Conservation (phyloP, 371 early-diverging fungal genomes). For the Smittium mucronatum region DNA sequence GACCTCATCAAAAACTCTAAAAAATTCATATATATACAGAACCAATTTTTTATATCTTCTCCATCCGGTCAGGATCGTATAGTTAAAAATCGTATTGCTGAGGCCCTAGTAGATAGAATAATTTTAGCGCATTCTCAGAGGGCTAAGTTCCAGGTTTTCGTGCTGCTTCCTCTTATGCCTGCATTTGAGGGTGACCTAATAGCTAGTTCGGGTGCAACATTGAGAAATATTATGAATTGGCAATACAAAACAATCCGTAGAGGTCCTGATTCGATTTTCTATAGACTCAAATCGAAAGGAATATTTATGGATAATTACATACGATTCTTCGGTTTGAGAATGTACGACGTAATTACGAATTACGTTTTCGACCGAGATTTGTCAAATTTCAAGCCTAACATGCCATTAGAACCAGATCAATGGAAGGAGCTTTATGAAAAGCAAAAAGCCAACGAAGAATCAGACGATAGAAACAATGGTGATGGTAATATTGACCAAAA, state of each 20-base stretch:
- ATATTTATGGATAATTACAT: conserved; percentile 60
- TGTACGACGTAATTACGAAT: conserved; percentile 41
- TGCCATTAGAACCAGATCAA: neutral
- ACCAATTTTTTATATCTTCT: conserved; percentile 82
- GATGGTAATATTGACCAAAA: too few relatives aligned
- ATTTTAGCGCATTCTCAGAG: conserved; percentile 52
- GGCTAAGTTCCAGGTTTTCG: conserved; percentile 68
- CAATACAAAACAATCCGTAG: conserved; percentile 73
- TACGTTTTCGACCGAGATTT: conserved; percentile 17
- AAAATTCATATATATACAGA: conserved; percentile 89
- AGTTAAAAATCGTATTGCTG: conserved; percentile 62
- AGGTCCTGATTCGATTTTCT: conserved; percentile 55
- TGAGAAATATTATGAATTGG: conserved; percentile 70
- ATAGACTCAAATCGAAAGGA: conserved; percentile 45
- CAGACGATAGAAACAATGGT: too few relatives aligned
- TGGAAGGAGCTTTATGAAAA: neutral
- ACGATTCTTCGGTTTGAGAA: conserved; percentile 60
- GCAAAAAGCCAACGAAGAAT: neutral
- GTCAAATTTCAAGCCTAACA: conserved; percentile 17
- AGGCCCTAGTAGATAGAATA: conserved; percentile 68
- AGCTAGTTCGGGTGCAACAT: conserved; percentile 60
- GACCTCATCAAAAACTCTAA: conserved; percentile 55
- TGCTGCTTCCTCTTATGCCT: conserved; percentile 85
- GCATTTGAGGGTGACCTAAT: conserved; percentile 77
- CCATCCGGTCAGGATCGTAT: conserved; percentile 45